Conservation (phyloP, 306 rosid species). For the Cucumis melo region DNA sequence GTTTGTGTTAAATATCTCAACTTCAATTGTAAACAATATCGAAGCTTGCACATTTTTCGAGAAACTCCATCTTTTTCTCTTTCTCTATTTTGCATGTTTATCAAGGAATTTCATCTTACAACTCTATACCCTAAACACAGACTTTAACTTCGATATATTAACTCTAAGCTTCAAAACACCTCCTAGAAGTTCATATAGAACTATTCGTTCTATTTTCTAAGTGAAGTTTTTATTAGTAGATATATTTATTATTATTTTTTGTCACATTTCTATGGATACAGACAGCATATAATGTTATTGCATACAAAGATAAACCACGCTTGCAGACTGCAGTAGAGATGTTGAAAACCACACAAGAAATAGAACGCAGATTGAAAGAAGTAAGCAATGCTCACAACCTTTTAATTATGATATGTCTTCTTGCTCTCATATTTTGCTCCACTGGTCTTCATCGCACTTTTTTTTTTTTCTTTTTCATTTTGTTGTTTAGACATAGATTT, state of each 20-base stretch:
- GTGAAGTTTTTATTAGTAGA: background rate
- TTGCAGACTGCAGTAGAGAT: conserved; percentile 58
- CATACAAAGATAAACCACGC: conserved; percentile 82
- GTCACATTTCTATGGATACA: conserved; percentile 20
- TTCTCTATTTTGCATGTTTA: background rate
- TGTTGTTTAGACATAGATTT: background rate
- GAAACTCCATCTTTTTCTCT: too few species aligned
- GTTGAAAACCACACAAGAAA: conserved; percentile 70
- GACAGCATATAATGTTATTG: conserved; percentile 62
- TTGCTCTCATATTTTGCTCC: background rate
- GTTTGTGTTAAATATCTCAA: too few species aligned
- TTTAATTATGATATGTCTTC: background rate
- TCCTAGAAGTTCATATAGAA: background rate
- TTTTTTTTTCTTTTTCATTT: background rate
- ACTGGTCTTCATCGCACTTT: background rate
- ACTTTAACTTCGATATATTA: too few species aligned
- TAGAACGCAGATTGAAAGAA: conserved; percentile 44
- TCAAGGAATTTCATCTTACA: too few species aligned
- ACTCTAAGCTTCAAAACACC: too few species aligned
- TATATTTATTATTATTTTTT: background rate
- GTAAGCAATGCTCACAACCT: conserved; percentile 25
- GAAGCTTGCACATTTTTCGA: too few species aligned
- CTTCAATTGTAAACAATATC: too few species aligned
- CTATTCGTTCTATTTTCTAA: background rate
- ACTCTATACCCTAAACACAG: too few species aligned